Conservation (phyloP, 495 filamentous ascomycete genomes). For the Aspergillus haitiensis region DNA sequence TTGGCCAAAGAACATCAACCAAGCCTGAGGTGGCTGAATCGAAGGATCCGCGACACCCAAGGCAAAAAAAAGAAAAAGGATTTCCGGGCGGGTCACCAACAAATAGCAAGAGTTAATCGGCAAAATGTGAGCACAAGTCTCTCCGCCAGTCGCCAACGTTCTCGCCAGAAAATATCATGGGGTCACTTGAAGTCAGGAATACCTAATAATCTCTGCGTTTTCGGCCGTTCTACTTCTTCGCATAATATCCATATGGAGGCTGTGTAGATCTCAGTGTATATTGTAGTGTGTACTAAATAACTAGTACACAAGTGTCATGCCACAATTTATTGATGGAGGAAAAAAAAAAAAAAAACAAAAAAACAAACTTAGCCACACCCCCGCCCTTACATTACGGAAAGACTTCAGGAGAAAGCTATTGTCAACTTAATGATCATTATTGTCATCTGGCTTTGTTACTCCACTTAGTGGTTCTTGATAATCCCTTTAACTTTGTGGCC, state of each 20-base stretch:
- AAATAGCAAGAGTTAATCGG: not conserved
- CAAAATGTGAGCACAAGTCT: not conserved
- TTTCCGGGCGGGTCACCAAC: conserved; percentile 2
- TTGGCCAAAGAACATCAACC: conserved; percentile 13
- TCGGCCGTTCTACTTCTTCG: no score
- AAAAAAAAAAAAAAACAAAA: no score
- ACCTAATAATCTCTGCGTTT: not conserved
- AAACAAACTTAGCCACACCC: no score
- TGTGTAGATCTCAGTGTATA: not conserved
- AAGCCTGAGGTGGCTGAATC: conserved; percentile 21
- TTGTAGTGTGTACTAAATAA: no score
- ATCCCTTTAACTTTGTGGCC: not conserved
- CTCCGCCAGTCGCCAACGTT: not conserved
- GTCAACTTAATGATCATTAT: not conserved
- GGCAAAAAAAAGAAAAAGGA: conserved; percentile 12
- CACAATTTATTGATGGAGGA: no score
- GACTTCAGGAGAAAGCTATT: not conserved
- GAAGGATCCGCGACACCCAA: conserved; percentile 27
- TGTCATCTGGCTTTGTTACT: not conserved
- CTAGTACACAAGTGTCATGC: no score
- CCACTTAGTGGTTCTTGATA: not conserved
- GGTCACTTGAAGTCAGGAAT: not conserved
- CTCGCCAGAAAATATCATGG: not conserved
- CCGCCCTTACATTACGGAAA: not conserved
- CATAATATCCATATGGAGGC: not conserved